A percentile compares a stretch with the other conserved stretches of the same genome.
Evolutionary conservation across 805 yeast genomes (phyloP).

Genomic region (Candida palmyrensis): DNA sequence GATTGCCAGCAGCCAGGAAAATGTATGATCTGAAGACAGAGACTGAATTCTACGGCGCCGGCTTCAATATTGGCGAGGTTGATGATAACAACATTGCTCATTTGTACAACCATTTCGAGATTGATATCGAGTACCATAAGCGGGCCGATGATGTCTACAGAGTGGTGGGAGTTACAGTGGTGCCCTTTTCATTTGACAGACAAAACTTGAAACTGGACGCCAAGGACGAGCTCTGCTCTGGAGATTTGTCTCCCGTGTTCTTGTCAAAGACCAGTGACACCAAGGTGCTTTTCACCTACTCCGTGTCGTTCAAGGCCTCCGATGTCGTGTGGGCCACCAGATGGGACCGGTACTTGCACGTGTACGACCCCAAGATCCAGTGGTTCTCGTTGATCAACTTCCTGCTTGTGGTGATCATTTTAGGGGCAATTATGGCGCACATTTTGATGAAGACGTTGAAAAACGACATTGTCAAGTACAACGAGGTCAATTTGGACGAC

Average conservation of each 20-base stretch:
- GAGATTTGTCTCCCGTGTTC: conserved; percentile 35
- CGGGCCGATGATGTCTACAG: conserved; percentile 64
- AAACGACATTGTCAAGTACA: conserved; percentile 82
- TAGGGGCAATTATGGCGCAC: conserved; percentile 75
- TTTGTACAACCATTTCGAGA: conserved; percentile 76
- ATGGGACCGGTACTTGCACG: conserved; percentile 95
- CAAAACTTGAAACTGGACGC: conserved; percentile 16
- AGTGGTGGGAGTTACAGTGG: conserved; percentile 85
- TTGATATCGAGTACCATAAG: conserved; percentile 77
- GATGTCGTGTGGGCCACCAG: conserved; percentile 93
- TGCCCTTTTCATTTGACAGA: conserved; percentile 55
- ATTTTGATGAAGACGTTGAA: conserved; percentile 73
- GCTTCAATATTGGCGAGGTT: conserved; percentile 73
- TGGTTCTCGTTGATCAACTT: conserved; percentile 93
- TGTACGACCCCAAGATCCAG: conserved; percentile 87
- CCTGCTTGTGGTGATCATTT: conserved; percentile 69
- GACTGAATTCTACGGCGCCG: conserved; percentile 66
- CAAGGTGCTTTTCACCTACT: conserved; percentile 75
- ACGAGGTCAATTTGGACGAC: conserved; percentile 81
- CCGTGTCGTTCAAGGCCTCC: conserved; percentile 67
- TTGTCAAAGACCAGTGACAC: conserved; percentile 49
- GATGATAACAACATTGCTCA: conserved; percentile 54
- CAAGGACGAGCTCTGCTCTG: conserved; percentile 24
- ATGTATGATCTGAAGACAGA: conserved; percentile 55
- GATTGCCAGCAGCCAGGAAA: conserved; percentile 82